Conservation (phyloP, 306 rosid genomes). For the Argentina anserina region DNA sequence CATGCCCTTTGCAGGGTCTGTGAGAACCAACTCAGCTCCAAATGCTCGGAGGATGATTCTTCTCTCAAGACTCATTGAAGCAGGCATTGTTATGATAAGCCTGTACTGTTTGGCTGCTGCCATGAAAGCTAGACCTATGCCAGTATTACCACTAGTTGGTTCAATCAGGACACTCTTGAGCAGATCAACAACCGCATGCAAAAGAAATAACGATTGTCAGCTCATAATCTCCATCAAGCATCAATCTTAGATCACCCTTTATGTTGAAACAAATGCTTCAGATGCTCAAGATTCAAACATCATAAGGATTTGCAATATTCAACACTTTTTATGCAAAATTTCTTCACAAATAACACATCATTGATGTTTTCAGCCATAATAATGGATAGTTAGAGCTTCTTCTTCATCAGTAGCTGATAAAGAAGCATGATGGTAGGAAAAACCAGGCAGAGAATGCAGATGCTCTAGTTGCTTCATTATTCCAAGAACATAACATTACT, state of each 20-base stretch:
- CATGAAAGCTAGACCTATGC: slow-evolving; percentile 80
- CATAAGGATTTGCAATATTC: background rate
- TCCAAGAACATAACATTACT: background rate
- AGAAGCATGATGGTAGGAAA: background rate
- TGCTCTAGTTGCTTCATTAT: background rate
- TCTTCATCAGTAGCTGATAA: background rate
- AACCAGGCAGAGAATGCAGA: background rate
- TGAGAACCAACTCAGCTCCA: slow-evolving; percentile 77
- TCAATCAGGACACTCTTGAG: slow-evolving; percentile 69
- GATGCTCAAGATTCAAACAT: background rate
- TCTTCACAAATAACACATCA: background rate
- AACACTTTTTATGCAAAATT: background rate
- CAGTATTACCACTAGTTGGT: slow-evolving; percentile 78
- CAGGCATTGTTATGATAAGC: slow-evolving; percentile 80
- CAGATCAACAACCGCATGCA: slow-evolving; percentile 17
- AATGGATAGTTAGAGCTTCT: background rate
- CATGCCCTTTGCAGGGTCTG: slow-evolving; percentile 76
- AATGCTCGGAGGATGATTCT: slow-evolving; percentile 65
- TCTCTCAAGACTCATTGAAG: slow-evolving; percentile 84
- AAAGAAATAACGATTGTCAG: slow-evolving; percentile 21
- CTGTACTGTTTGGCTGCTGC: slow-evolving; percentile 73
- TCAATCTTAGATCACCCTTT: background rate
- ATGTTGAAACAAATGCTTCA: too few relatives aligned
- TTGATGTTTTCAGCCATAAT: background rate
- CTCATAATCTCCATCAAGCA: slow-evolving; percentile 19